Evolutionary conservation across 2,329 filamentous ascomycete genomes (phyloP).

Genomic region (Thielaviopsis euricoi): DNA sequence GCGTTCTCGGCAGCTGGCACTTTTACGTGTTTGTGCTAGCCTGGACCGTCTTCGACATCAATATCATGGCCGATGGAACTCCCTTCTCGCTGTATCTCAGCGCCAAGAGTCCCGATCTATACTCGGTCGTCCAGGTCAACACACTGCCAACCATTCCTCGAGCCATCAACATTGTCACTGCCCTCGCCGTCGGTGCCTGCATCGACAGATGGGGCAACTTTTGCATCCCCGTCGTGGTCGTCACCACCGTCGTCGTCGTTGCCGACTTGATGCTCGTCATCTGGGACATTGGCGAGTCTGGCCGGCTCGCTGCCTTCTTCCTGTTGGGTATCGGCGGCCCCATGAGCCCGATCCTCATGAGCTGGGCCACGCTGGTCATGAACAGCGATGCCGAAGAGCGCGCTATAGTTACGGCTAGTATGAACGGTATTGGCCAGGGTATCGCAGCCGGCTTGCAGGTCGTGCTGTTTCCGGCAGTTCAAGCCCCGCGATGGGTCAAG

Average conservation of each 20-base stretch:
- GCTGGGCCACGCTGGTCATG: slow-evolving; percentile 24
- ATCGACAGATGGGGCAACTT: slow-evolving; percentile 20
- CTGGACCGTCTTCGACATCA: slow-evolving; percentile 21
- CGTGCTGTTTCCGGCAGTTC: slow-evolving; percentile 22
- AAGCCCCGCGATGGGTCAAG: slow-evolving; percentile 20
- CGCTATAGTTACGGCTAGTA: slow-evolving; percentile 25
- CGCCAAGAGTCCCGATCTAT: slow-evolving; percentile 19
- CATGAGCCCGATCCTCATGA: slow-evolving; percentile 22
- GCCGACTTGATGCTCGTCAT: slow-evolving; percentile 20
- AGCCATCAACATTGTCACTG: slow-evolving; percentile 22
- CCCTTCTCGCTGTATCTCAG: slow-evolving; percentile 26
- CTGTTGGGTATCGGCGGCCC: slow-evolving; percentile 23
- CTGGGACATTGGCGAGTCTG: slow-evolving; percentile 23
- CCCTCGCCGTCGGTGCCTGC: slow-evolving; percentile 18
- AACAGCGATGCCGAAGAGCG: slow-evolving; percentile 24
- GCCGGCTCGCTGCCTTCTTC: slow-evolving; percentile 22
- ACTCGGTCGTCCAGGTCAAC: slow-evolving; percentile 25
- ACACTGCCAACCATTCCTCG: slow-evolving; percentile 24
- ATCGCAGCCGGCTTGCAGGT: slow-evolving; percentile 25
- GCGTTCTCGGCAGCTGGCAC: slow-evolving; percentile 24
- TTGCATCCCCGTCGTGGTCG: slow-evolving; percentile 19
- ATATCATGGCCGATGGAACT: slow-evolving; percentile 17
- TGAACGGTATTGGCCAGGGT: slow-evolving; percentile 27
- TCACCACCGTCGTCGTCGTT: slow-evolving; percentile 20
- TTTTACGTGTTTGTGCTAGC: slow-evolving; percentile 23